Conservation (phyloP, 371 early-diverging fungal genomes). For the Phascolomyces articulosus region DNA sequence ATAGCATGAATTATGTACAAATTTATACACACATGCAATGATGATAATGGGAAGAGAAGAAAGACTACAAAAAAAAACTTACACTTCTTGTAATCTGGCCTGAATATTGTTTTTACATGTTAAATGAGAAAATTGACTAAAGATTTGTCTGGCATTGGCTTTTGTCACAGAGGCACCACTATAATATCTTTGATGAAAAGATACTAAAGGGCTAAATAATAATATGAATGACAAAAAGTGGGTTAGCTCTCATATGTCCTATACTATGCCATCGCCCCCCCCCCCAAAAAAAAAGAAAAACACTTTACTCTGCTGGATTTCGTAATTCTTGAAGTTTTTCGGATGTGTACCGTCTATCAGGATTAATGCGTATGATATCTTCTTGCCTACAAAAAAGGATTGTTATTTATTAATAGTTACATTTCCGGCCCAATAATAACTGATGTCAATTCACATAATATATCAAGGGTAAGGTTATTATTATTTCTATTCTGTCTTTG, state of each 20-base stretch:
- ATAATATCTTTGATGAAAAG: background rate
- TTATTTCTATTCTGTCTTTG: too few relatives aligned
- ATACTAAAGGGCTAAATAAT: background rate
- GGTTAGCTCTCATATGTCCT: background rate
- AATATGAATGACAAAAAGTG: background rate
- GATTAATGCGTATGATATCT: background rate
- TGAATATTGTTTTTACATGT: background rate
- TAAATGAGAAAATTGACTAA: background rate
- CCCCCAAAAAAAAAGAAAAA: background rate
- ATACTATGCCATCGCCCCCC: too few relatives aligned
- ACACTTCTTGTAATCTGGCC: background rate
- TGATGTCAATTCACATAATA: background rate
- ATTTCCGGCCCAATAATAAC: too few relatives aligned
- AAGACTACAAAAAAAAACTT: too few relatives aligned
- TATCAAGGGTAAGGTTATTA: too few relatives aligned
- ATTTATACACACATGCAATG: too few relatives aligned
- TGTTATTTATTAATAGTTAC: background rate
- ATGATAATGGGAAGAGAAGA: too few relatives aligned
- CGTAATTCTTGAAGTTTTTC: background rate
- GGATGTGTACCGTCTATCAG: background rate
- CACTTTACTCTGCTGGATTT: background rate
- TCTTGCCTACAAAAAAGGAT: background rate
- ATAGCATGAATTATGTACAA: too few relatives aligned
- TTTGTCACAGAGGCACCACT: background rate
- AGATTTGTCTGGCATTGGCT: background rate